Base-by-base conservation (phyloP, 495 filamentous ascomycete genomes). In the Penicillium dipodomyicola region DNA sequence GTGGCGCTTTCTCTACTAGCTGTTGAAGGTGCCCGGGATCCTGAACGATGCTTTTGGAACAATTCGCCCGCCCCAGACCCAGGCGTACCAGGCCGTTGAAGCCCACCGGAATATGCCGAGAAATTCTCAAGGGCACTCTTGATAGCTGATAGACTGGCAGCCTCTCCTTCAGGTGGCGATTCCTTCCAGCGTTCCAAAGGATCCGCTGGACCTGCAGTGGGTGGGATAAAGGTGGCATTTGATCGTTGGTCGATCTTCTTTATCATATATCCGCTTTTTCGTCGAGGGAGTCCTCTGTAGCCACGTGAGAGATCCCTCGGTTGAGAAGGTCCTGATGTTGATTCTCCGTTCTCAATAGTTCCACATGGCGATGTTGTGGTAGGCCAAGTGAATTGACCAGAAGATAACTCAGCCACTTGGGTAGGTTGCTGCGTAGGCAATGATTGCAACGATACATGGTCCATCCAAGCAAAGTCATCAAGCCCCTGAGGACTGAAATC, bases 121-220 rank as follows among this genome's bases (percentile, higher is more conserved):
- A 68, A 77, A 32, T 73, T 75, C 25, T 81, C 80, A 30, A 90
- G 76, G 54, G 87, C 87, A 49, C 82, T 79, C 19, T 82, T 83
- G 68, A 91, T 90, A 61, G 81, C 88, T 14, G 80, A 80, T 40
- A 88, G 74, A 14, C 83, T 81, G 44, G 87, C 87, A 41, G 88
- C 84, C 81, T 91, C 88, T 69, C 89, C 77, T 71, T 90, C 87
- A 2, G 87, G 87, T 1, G 87, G 88, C 49, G 86, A 89, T 68
- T 83, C 73, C 66, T 84, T 78, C 87, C 87, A 91, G 74, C 88
- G 72, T 67, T 90, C 85, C 47, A 91, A 67, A 3, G 88, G 88
- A 64, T 64, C 49, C 5, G 52, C 15, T 3, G 40, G 29, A n/a
- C 23, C 50, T 37, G 29, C 12, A 20, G 14, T 15, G 1, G 43